Evolutionary conservation across 2,329 filamentous ascomycete species (phyloP), one percentile per base, ranked within the genome.

Genomic region (Dactylellina drechsleri): DNA sequence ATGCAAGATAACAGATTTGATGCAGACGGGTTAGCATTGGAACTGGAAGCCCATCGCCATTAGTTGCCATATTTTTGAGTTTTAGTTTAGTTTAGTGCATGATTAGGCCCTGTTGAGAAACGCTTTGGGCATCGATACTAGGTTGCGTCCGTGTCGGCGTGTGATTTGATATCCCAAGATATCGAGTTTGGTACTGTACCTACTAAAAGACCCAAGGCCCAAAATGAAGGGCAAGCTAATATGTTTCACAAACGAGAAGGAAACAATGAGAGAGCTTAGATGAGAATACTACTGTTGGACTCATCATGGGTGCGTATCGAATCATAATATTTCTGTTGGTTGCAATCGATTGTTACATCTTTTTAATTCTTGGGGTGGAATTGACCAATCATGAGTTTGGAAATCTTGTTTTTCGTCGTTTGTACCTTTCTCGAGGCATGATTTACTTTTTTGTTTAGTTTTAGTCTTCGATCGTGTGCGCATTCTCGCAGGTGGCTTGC

Each of bases 331-430:
- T 53, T 59, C 18, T 57, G 62, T 61, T 74, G 62, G 70, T 66
- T 74, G 70, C 26, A 73, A 73, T 66, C 43, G 16, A 47, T 15
- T 61, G 68, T 73, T 73, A 73, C 68, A 74, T 36, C 31, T 36
- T 36, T 36, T 36, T 36, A 36, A 36, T 36, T 74, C 53, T 31
- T 56, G 53, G 45, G 31, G 16, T 45, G 49, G 16, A 57, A 50
- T 73, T 73, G 68, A 26, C 68, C 68, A 73, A 73, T 73, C 59
- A 65, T 50, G 53, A 31, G 5, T 7, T 58, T 26, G 2, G 16
- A 8, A 45, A 58, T 58, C 36, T 43, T 23, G 3, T 6, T 45
- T 45, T 60, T 49, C 6, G 6, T n/a, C 15, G 2, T 23, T 23
- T 53, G 15, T 18, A 28, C 31, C 50, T 47, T n/a, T 13, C 43